Conservation (phyloP, 441 rosid genomes). For the Omphalea diandra region DNA sequence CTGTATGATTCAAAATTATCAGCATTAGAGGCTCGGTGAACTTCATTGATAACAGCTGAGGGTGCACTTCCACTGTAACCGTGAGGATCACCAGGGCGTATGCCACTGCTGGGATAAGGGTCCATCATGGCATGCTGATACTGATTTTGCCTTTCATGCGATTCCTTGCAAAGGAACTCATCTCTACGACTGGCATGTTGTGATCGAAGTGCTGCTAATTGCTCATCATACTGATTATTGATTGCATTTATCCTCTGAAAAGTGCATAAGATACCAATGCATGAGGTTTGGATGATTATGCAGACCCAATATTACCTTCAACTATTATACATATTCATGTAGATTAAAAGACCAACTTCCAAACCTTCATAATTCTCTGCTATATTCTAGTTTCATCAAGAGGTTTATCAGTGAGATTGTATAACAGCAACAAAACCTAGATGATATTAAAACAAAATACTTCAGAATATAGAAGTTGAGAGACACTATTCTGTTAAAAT, state of each 20-base stretch:
- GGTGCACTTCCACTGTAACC: slow-evolving; percentile 41
- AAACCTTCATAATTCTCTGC: neutral
- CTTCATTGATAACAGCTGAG: slow-evolving; percentile 49
- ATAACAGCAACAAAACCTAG: neutral
- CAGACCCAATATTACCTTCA: slow-evolving; percentile 3
- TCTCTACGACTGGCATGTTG: slow-evolving; percentile 65
- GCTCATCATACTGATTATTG: slow-evolving; percentile 62
- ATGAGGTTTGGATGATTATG: neutral
- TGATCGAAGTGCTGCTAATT: slow-evolving; percentile 57
- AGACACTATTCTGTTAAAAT: neutral
- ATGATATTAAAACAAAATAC: neutral
- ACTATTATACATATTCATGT: neutral
- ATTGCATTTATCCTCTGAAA: slow-evolving; percentile 71
- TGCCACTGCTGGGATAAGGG: slow-evolving; percentile 38
- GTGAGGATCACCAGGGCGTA: slow-evolving; percentile 43
- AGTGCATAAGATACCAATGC: neutral
- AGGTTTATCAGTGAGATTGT: neutral
- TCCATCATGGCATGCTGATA: slow-evolving; percentile 52
- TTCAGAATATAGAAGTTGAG: neutral
- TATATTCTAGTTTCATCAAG: neutral
- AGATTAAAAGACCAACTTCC: neutral
- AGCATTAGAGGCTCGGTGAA: slow-evolving; percentile 41
- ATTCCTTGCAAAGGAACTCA: slow-evolving; percentile 65
- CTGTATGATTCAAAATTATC: slow-evolving; percentile 54
- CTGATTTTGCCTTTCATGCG: slow-evolving; percentile 54